phyloP scores from a whole-genome alignment of 805 yeast genomes.

The Teunomyces atbi region DNA sequence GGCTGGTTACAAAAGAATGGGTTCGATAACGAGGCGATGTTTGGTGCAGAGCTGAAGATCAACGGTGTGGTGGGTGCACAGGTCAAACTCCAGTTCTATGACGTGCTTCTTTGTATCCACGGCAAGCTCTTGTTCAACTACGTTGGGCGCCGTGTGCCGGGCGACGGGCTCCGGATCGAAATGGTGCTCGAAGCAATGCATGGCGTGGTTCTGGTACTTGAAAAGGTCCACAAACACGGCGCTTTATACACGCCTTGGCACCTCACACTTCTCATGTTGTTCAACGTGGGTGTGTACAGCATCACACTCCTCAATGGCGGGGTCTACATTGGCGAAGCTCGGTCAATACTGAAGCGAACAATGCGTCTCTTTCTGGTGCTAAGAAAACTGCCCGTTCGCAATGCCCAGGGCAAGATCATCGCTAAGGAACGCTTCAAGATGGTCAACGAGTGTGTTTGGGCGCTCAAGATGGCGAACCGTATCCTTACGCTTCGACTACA shows the following conservation, averaged over 20 bases:
- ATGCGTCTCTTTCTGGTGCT: conserved; percentile 21
- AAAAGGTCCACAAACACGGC: conserved; percentile 26
- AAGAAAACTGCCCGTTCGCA: conserved; percentile 31
- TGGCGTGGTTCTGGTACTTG: conserved; percentile 29
- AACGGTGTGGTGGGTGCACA: conserved; percentile 27
- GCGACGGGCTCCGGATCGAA: conserved; percentile 30
- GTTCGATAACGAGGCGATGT: conserved; percentile 24
- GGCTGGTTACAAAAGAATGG: conserved; percentile 36
- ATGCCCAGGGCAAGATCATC: conserved; percentile 28
- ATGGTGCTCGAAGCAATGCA: conserved; percentile 29
- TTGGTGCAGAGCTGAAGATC: conserved; percentile 5
- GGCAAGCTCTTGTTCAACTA: conserved; percentile 32
- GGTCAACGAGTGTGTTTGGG: conserved; percentile 66
- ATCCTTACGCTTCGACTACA: conserved; percentile 46
- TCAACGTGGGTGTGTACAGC: conserved; percentile 43
- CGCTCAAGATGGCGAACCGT: conserved; percentile 53
- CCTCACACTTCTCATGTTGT: conserved; percentile 42
- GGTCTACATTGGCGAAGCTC: conserved; percentile 19
- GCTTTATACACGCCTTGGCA: conserved; percentile 52
- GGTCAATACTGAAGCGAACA: conserved; percentile 21
- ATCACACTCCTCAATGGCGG: conserved; percentile 47
- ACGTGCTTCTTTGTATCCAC: conserved; percentile 33
- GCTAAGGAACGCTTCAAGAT: conserved; percentile 41
- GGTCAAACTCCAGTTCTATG: conserved; percentile 40
- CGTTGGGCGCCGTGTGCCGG: conserved; percentile 31